Evolutionary conservation across 2,329 filamentous ascomycete species (phyloP).

Genomic region (Colletotrichum caudatum): DNA sequence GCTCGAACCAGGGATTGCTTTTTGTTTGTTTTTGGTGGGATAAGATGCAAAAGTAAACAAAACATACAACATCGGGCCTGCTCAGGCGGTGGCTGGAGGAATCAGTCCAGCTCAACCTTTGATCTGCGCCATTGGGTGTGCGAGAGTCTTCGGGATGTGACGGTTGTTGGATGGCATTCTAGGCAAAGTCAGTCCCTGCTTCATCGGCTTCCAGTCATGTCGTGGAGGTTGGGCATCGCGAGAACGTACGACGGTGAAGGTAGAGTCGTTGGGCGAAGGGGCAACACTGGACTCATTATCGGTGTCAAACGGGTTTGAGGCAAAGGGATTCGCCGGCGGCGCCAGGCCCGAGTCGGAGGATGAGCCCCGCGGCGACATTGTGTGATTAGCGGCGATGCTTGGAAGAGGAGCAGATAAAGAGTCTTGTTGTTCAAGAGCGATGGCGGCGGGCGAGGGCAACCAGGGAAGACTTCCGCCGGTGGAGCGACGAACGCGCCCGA

Average conservation of each 20-base stretch:
- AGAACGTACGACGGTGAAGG: conserved; percentile 41
- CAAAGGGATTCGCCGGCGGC: conserved; percentile 40
- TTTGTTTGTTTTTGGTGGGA: no score
- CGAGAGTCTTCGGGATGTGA: conserved; percentile 9
- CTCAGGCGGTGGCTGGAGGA: conserved; percentile 39
- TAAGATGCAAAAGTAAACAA: no score
- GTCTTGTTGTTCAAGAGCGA: background rate
- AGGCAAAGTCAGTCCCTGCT: conserved; percentile 2
- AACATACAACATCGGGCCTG: conserved; percentile 39
- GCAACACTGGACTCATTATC: conserved; percentile 41
- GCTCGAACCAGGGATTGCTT: no score
- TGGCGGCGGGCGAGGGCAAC: background rate
- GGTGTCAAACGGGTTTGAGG: conserved; percentile 42
- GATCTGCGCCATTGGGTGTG: conserved; percentile 6
- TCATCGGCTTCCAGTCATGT: background rate
- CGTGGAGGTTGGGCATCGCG: background rate
- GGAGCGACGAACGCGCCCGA: background rate
- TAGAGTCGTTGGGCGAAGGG: conserved; percentile 40
- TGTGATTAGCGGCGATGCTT: conserved; percentile 12
- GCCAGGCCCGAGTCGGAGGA: conserved; percentile 31
- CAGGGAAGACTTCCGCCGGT: background rate
- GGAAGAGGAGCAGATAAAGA: background rate
- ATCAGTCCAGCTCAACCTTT: conserved; percentile 30
- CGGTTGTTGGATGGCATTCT: conserved; percentile 33
- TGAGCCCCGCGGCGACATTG: conserved; percentile 36